Conservation (phyloP, 2,329 filamentous ascomycete species). For the Scleromitrula shiraiana region DNA sequence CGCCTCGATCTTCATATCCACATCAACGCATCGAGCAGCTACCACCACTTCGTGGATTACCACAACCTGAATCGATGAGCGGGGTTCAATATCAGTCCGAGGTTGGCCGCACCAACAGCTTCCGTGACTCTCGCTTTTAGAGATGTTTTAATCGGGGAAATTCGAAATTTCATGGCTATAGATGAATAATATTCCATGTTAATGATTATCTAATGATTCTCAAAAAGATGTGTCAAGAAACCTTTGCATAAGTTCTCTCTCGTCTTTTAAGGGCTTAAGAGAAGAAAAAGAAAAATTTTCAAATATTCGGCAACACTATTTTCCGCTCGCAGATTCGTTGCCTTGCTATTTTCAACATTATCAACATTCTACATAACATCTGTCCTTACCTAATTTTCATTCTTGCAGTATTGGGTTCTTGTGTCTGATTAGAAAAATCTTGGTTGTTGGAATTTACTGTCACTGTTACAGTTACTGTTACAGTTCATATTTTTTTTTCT, state of each 20-base stretch:
- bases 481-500: background rate
- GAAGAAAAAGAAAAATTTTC: too few relatives aligned
- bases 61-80: slow-evolving; percentile 52
- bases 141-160: background rate
- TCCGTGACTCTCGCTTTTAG: slow-evolving; percentile 8
- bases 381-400: background rate
- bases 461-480: too few relatives aligned
- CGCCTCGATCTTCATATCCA: background rate
- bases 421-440: slow-evolving; percentile 1
- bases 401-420: background rate
- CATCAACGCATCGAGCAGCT: slow-evolving; percentile 29
- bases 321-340: too few relatives aligned
- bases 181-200: background rate
- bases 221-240: too few relatives aligned
- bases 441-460: background rate
- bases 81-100: slow-evolving; percentile 48
- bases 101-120: background rate
- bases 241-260: too few relatives aligned
- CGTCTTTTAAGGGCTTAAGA: too few relatives aligned
- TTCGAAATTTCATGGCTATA: background rate
- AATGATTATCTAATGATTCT: background rate
- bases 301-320: too few relatives aligned
- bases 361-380: background rate
- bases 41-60: slow-evolving; percentile 14
- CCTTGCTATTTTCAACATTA: too few relatives aligned